Percentiles rank a stretch among this genome's conserved stretches.
phyloP scores from a whole-genome alignment of 768 basidiomycete genomes.

The Paxillus involutus region DNA sequence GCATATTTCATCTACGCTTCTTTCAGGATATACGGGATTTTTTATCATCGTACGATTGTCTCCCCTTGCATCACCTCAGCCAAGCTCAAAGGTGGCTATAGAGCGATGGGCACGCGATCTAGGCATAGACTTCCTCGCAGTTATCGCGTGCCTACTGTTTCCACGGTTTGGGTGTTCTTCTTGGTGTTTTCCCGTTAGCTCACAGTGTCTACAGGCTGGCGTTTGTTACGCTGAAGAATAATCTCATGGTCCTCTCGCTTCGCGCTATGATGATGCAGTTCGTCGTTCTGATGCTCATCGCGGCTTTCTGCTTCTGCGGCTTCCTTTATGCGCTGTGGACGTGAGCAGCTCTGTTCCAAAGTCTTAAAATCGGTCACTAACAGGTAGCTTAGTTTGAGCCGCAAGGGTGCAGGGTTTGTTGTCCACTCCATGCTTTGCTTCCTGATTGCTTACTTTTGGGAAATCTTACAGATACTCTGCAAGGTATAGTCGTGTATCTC shows the following conservation, averaged over 20 bases:
- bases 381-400: slow-evolving; percentile 49
- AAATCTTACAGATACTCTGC: slow-evolving; percentile 29
- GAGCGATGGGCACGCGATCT: slow-evolving; percentile 64
- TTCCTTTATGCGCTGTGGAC: slow-evolving; percentile 95
- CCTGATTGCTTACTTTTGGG: neutral
- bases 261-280: slow-evolving; percentile 96
- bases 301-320: slow-evolving; percentile 88
- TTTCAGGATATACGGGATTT: slow-evolving; percentile 72
- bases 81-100: slow-evolving; percentile 25
- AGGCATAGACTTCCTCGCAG: slow-evolving; percentile 81
- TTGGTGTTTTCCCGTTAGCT: neutral
- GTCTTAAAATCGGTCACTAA: slow-evolving; percentile 5
- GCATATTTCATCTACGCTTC: slow-evolving; percentile 73
- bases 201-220: slow-evolving; percentile 57
- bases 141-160: slow-evolving; percentile 90
- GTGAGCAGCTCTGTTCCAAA: slow-evolving; percentile 44
- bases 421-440: neutral
- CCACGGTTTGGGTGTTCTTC: slow-evolving; percentile 55
- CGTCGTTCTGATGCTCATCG: slow-evolving; percentile 76
- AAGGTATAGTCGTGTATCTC: slow-evolving; percentile 31
- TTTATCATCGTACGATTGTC: slow-evolving; percentile 56
- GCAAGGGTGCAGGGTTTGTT: slow-evolving; percentile 56
- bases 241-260: slow-evolving; percentile 76
- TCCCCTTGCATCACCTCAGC: neutral
- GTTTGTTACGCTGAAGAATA: slow-evolving; percentile 85